Evolutionary conservation across 2,329 filamentous ascomycete genomes (phyloP).

Genomic region (Fusarium sp.): DNA sequence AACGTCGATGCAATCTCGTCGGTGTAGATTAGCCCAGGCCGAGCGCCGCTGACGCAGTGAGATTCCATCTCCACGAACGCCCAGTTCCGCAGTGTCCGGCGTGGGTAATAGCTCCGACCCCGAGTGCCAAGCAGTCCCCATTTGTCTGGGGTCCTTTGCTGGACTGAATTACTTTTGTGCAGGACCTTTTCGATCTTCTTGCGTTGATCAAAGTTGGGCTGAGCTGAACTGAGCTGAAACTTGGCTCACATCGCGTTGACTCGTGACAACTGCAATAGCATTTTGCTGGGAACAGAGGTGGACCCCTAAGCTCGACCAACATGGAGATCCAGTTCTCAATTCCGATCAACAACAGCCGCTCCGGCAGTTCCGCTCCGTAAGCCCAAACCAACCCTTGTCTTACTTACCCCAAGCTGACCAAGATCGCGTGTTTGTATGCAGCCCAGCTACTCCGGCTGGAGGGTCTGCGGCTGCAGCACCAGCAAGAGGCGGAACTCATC

Average conservation of each 20-base stretch:
- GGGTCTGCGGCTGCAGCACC: conserved; percentile 35
- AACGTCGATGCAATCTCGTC: conserved; percentile 7
- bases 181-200: conserved; percentile 24
- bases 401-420: conserved; percentile 22
- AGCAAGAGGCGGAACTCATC: conserved; percentile 52
- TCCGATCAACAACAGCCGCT: conserved; percentile 44
- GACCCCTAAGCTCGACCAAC: conserved; percentile 17
- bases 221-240: conserved; percentile 18
- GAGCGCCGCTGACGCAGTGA: conserved; percentile 39
- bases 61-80: conserved; percentile 19
- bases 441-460: conserved; percentile 36
- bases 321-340: conserved; percentile 61
- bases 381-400: conserved; percentile 31
- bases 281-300: conserved; percentile 18
- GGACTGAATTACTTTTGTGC: conserved; percentile 35
- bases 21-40: conserved; percentile 7
- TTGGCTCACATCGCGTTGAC: neutral
- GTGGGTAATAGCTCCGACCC: conserved; percentile 19
- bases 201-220: conserved; percentile 13
- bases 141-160: conserved; percentile 22
- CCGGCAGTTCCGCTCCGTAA: conserved; percentile 45
- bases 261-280: neutral
- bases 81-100: neutral
- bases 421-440: conserved; percentile 20
- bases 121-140: conserved; percentile 33